Evolutionary conservation across 164 flowering plant species (phyloP).

Genomic region (Vitis cinerea): DNA sequence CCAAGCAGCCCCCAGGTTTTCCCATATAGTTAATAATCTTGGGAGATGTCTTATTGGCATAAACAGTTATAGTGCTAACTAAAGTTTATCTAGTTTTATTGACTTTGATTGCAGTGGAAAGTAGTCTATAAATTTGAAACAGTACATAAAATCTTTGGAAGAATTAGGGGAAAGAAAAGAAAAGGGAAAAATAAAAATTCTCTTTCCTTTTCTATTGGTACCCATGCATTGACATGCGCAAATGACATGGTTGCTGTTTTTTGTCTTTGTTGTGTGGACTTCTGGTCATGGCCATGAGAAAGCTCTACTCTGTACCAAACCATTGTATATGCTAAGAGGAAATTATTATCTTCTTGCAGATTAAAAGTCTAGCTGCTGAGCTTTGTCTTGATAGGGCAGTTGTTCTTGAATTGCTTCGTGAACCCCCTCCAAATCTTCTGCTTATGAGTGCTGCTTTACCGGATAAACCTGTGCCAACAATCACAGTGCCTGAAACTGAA

Average conservation of each 20-base stretch:
- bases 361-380: constrained; percentile 83
- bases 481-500: constrained; percentile 33
- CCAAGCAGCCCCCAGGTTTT: not conserved
- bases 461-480: constrained; percentile 48
- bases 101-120: not conserved
- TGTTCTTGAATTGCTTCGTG: constrained; percentile 84
- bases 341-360: constrained; percentile 39
- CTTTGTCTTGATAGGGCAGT: constrained; percentile 84
- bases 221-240: not conserved
- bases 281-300: constrained; percentile 1
- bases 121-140: not conserved
- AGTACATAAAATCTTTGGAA: not conserved
- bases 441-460: constrained; percentile 83
- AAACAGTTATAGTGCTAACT: no score
- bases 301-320: no score
- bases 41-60: no score
- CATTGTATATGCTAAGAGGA: no score
- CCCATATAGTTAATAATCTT: no score
- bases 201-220: not conserved
- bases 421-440: constrained; percentile 83
- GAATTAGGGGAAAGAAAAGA: not conserved
- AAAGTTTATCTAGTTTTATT: no score
- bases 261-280: not conserved
- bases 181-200: not conserved
- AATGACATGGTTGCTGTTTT: not conserved